phyloP scores from a whole-genome alignment of 345 rosid species.

The Moricandia arvensis region DNA sequence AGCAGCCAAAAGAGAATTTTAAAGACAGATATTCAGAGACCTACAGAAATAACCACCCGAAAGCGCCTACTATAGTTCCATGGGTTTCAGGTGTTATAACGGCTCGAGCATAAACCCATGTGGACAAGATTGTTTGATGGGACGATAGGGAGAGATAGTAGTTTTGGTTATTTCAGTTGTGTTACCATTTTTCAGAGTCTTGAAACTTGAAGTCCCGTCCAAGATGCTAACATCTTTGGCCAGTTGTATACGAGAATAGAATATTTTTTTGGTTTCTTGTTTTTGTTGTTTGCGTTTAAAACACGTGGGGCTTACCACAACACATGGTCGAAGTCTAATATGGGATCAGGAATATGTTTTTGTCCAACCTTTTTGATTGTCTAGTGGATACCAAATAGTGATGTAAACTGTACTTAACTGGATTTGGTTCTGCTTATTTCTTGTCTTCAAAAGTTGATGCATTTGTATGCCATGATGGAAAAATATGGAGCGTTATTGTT shows the following conservation, averaged over 20 bases:
- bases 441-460: neutral
- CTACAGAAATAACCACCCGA: constrained; percentile 78
- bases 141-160: constrained; percentile 20
- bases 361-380: constrained; percentile 7
- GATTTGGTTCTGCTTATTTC: neutral
- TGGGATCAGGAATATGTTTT: constrained; percentile 18
- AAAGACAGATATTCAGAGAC: constrained; percentile 74
- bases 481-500: neutral
- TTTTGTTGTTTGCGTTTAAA: neutral
- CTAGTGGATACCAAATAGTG: neutral
- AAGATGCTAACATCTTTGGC: constrained; percentile 32
- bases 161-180: constrained; percentile 6
- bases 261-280: neutral
- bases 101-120: constrained; percentile 34
- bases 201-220: constrained; percentile 4
- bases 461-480: neutral
- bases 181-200: constrained; percentile 8
- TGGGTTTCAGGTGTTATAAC: constrained; percentile 87
- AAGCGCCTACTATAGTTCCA: constrained; percentile 76
- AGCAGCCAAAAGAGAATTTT: constrained; percentile 70
- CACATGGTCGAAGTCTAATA: constrained; percentile 7
- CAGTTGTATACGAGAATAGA: constrained; percentile 31
- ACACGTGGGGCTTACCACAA: constrained; percentile 17
- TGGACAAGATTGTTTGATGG: constrained; percentile 18
- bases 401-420: neutral